Base-by-base conservation (phyloP, 371 early-diverging fungal genomes). In the Thermomucor indicae-seudaticae region DNA sequence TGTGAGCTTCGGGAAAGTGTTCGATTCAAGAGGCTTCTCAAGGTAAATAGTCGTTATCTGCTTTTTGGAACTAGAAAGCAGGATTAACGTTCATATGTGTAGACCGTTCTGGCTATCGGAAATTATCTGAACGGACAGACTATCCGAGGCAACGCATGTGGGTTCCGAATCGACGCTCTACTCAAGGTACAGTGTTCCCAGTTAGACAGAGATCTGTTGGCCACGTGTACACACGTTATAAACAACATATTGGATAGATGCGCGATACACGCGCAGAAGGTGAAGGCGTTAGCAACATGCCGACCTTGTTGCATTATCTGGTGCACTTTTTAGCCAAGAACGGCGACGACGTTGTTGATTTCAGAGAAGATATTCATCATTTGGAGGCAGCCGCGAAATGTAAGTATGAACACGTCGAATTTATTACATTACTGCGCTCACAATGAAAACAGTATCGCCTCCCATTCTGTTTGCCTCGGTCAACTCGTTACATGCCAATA, bases 111-210 rank as follows among this genome's bases (percentile, higher is more conserved):
- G 30, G 72, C 83, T 1, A 72, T 93, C 51, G 94, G 94, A 1
- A 93, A 93, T 60, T 86, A 84, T 52, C 49, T 93, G 44, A 93
- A 93, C 60, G 82, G 76, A 8, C 72, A 82, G 22, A 81, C 87
- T 6, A 84, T 85, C 61, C 80, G 94, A 20, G 94, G 94, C 14
- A 83, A 88, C 58, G 92, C 94, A 2, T 73, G 72, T 54, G 92
- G 92, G 0, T 93, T 90, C 61, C 75, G 79, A 45, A 53, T 93
- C 17, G 85, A 88, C 32, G 81, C 84, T 0, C 56, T 92, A 7
- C 63, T 85, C 17, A 81, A 81, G 72, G 83, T 83, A 63, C 57
- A 11, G 14, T 22, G 17, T 10, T 43, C 29, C 7, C 19, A 25
- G 43, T 17, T 32, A 7, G 37, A 37, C 14, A 37, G 19, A 37